These are phyloP conservation scores for Venturia pyrina DNA, from an alignment of 2,329 filamentous ascomycete genomes.

Conservation along the genomic window DNA sequence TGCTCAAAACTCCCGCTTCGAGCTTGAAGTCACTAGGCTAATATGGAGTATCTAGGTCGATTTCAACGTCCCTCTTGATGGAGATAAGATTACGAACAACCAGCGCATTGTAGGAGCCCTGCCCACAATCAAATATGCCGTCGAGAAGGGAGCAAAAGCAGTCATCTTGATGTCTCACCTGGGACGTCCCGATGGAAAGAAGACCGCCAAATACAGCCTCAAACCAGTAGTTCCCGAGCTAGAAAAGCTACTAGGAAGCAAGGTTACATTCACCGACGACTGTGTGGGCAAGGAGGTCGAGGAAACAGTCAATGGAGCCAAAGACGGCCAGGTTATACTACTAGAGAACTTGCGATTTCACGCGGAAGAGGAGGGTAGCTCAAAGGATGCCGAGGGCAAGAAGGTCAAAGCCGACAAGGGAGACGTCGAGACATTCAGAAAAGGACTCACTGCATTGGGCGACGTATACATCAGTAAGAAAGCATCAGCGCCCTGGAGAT, in stretches of 20 bases:
- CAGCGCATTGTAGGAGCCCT: conserved; percentile 96
- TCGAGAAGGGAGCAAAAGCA: conserved; percentile 81
- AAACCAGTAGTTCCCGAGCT: conserved; percentile 85
- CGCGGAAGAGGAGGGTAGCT: conserved; percentile 93
- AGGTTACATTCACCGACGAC: conserved; percentile 81
- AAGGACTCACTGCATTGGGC: conserved; percentile 85
- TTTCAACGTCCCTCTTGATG: conserved; percentile 98
- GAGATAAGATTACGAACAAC: conserved; percentile 89
- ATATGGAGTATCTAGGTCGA: conserved; percentile 58
- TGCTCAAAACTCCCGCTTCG: not conserved
- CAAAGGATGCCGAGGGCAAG: conserved; percentile 87
- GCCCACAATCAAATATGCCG: conserved; percentile 88
- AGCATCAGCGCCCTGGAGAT: too few relatives aligned
- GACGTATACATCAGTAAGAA: conserved; percentile 90
- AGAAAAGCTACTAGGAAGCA: conserved; percentile 77
- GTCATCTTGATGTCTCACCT: conserved; percentile 98
- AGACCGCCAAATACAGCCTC: conserved; percentile 88
- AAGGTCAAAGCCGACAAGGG: conserved; percentile 97
- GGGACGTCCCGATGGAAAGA: conserved; percentile 83
- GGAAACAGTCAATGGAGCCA: conserved; percentile 75
- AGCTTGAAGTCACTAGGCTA: not conserved
- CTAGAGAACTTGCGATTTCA: conserved; percentile 99
- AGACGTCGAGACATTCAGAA: conserved; percentile 86
- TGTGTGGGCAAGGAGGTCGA: conserved; percentile 85
- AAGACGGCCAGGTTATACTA: conserved; percentile 72